Evolutionary conservation across 2,329 filamentous ascomycete genomes (phyloP), one percentile per base, ranked within the genome.

Genomic region (Taxawa tesnikishii): DNA sequence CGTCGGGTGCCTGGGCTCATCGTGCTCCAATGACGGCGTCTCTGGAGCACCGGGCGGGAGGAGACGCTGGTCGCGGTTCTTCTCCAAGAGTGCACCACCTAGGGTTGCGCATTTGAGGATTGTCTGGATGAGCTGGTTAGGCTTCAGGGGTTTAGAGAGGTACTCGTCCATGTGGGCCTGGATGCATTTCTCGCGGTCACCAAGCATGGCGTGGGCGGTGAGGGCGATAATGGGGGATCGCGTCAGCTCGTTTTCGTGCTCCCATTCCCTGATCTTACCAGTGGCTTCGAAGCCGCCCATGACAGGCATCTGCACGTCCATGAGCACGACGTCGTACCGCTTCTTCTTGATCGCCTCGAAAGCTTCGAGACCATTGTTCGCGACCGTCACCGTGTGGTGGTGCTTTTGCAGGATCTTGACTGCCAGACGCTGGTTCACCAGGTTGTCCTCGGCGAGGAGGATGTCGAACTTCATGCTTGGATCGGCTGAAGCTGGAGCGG

Each of bases 261-360:
- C 90, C 56, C 88, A 96, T 55, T 94, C 85, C 48, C 90, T 76
- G 44, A 98, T 98, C 65, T 94, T 94, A 44, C 78, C 83, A 4
- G 90, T 98, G 10, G 90, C 87, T 60, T 98, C 90, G 53, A 98
- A 96, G 27, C 90, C 90, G 53, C 90, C 90, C 87, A 96, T 96
- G 49, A 96, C 82, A n/a, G 90, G 90, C 90, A 98, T 98, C 55
- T 96, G 90, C 12, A 98, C 90, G 53, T 98, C 90, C 90, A 98
- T 98, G 29, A 98, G 70, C 42, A 98, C 90, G 39, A 94, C 83
- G 55, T 98, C 90, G 54, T 92, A 98, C 53, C 83, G 80, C 61
- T 81, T 88, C 53, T 79, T 75, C 67, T 92, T 87, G 46, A 94
- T 77, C n/a, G 82, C 78, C 51, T 94, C 82, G 10, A 96, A 76